Evolutionary conservation across 257 asterid genomes (phyloP).

Genomic region (Dorcoceras hygrometricum): DNA sequence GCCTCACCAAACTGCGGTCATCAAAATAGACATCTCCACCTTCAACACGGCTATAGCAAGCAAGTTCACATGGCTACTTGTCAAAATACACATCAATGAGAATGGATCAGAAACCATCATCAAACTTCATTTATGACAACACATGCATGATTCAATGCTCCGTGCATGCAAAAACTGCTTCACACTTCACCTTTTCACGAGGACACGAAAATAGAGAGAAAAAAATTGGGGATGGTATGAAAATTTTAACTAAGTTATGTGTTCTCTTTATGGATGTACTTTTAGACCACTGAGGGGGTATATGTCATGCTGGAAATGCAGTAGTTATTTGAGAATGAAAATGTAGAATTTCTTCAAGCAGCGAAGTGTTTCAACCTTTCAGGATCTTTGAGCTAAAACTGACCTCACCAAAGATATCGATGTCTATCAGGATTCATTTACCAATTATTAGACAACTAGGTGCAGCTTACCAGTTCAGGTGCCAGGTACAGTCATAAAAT

Average conservation of each 20-base stretch:
- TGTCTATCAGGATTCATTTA: neutral
- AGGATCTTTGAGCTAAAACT: neutral
- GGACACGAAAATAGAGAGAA: neutral
- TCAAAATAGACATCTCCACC: conserved; percentile 94
- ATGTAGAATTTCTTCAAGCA: neutral
- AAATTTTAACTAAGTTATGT: too few relatives aligned
- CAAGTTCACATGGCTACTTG: conserved; percentile 93
- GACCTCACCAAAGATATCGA: neutral
- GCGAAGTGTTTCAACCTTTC: too few relatives aligned
- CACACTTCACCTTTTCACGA: neutral
- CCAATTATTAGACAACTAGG: neutral
- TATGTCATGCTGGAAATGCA: neutral
- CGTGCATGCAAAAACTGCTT: conserved; percentile 2
- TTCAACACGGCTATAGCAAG: conserved; percentile 91
- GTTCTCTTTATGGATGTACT: neutral
- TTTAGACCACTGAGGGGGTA: neutral
- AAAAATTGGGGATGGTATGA: neutral
- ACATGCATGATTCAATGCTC: conserved; percentile 3
- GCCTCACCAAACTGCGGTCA: conserved; percentile 89
- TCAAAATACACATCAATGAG: conserved; percentile 27
- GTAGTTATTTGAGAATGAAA: neutral
- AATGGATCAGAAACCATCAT: conserved; percentile 25
- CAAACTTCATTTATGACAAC: conserved; percentile 14
- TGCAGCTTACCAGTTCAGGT: conserved; percentile 15
- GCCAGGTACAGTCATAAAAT: conserved; percentile 3